Evolutionary conservation across 352 stramenopile species (phyloP).

Genomic region (Phytophthora vignae): DNA sequence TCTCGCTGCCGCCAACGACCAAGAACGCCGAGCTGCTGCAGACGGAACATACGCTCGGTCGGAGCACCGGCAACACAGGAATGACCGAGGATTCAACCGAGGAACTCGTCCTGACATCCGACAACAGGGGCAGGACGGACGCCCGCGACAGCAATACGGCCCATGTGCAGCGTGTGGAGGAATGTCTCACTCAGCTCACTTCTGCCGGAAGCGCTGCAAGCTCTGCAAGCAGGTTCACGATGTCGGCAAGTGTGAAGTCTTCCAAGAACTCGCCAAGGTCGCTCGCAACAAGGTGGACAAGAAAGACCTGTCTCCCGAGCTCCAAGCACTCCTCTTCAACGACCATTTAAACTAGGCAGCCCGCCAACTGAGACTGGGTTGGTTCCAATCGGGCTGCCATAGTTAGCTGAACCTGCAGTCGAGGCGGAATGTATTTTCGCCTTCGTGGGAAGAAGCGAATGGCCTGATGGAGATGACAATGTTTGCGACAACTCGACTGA

Average conservation of each 20-base stretch:
- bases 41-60: neutral
- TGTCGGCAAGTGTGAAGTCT: neutral
- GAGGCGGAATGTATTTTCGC: neutral
- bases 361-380: conserved; percentile 6
- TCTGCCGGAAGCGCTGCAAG: neutral
- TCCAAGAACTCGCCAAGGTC: conserved; percentile 6
- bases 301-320: no score
- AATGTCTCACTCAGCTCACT: neutral
- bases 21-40: neutral
- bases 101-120: neutral
- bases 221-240: neutral
- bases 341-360: conserved; percentile 4
- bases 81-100: neutral
- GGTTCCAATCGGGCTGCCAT: conserved; percentile 8
- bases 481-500: no score
- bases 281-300: conserved; percentile 1
- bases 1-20: neutral
- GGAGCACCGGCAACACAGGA: neutral
- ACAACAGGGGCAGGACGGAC: neutral
- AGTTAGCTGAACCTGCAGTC: conserved; percentile 9
- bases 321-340: neutral
- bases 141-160: neutral
- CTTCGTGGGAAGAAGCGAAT: no score
- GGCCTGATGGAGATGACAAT: no score
- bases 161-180: neutral